Evolutionary conservation across 2,329 filamentous ascomycete species (phyloP).

Genomic region (Sphaerulina populicola): DNA sequence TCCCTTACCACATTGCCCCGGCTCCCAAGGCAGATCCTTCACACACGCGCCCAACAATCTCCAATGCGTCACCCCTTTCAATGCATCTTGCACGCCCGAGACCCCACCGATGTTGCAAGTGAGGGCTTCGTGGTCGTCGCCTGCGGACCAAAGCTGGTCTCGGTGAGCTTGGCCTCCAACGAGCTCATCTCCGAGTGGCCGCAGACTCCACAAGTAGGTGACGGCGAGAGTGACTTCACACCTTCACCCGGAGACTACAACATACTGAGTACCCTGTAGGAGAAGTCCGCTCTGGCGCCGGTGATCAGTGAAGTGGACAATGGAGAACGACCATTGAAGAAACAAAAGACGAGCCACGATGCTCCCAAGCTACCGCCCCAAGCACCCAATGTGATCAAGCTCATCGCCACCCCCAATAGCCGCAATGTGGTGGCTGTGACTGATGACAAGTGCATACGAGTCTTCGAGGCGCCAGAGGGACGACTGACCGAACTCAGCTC

Average conservation of each 20-base stretch:
- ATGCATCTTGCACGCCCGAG: conserved; percentile 30
- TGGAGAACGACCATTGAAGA: conserved; percentile 27
- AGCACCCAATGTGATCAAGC: conserved; percentile 58
- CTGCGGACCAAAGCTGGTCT: conserved; percentile 62
- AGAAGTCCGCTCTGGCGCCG: neutral
- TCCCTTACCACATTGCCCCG: too few species aligned
- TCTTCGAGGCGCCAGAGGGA: conserved; percentile 62
- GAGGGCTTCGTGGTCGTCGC: conserved; percentile 59
- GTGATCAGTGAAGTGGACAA: conserved; percentile 11
- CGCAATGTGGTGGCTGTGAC: conserved; percentile 69
- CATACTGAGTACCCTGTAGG: neutral
- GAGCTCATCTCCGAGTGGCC: conserved; percentile 56
- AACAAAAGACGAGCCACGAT: conserved; percentile 27
- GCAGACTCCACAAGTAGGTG: conserved; percentile 17
- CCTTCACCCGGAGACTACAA: neutral
- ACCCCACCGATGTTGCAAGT: conserved; percentile 9
- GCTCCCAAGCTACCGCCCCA: conserved; percentile 31
- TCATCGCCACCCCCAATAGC: conserved; percentile 57
- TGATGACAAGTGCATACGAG: conserved; percentile 83
- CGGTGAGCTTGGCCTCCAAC: conserved; percentile 54
- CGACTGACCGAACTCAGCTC: conserved; percentile 59
- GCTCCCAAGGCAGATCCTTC: too few species aligned
- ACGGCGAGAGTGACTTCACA: neutral
- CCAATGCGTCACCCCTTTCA: conserved; percentile 38
- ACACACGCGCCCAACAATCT: too few species aligned